A percentile compares a stretch with the other conserved stretches of the same genome.
Conservation (phyloP, 495 filamentous ascomycete species). For the Glutinoglossum americanum region DNA sequence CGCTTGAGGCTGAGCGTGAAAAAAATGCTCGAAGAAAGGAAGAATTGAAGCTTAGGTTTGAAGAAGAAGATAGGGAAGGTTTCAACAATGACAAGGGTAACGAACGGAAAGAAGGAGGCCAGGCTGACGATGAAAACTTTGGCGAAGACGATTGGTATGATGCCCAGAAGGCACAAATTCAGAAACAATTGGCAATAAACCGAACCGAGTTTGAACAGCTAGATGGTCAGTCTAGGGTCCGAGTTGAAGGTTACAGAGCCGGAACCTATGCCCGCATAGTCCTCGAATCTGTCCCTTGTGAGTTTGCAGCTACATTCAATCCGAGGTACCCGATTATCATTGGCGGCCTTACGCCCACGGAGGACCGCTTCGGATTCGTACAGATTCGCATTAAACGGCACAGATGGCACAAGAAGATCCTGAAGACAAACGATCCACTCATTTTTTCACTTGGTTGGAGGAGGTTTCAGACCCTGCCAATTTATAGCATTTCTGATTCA, state of each 20-base stretch:
- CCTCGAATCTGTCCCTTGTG: slow-evolving; percentile 67
- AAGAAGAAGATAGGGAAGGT: slow-evolving; percentile 90
- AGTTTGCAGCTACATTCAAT: slow-evolving; percentile 78
- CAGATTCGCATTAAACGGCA: slow-evolving; percentile 93
- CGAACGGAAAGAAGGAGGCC: slow-evolving; percentile 35
- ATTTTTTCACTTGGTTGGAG: slow-evolving; percentile 98
- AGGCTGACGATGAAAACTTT: slow-evolving; percentile 44
- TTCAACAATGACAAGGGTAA: slow-evolving; percentile 68
- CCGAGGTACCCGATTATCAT: slow-evolving; percentile 70
- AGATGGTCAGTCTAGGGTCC: slow-evolving; percentile 54
- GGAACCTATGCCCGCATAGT: slow-evolving; percentile 85
- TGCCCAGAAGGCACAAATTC: slow-evolving; percentile 76
- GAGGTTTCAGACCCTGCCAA: slow-evolving; percentile 74
- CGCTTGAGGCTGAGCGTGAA: slow-evolving; percentile 66
- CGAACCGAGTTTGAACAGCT: slow-evolving; percentile 72
- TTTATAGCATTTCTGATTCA: slow-evolving; percentile 87
- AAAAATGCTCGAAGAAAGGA: slow-evolving; percentile 82
- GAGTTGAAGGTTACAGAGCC: slow-evolving; percentile 79
- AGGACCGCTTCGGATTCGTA: slow-evolving; percentile 87
- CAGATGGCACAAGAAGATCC: slow-evolving; percentile 95
- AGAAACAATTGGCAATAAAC: slow-evolving; percentile 91
- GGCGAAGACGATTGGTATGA: slow-evolving; percentile 99
- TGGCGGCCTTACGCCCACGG: slow-evolving; percentile 72
- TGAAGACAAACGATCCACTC: slow-evolving; percentile 91
- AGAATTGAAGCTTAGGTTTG: slow-evolving; percentile 81